Conservation (phyloP, 1,284 basidiomycete species). For the Schizophyllum amplum region DNA sequence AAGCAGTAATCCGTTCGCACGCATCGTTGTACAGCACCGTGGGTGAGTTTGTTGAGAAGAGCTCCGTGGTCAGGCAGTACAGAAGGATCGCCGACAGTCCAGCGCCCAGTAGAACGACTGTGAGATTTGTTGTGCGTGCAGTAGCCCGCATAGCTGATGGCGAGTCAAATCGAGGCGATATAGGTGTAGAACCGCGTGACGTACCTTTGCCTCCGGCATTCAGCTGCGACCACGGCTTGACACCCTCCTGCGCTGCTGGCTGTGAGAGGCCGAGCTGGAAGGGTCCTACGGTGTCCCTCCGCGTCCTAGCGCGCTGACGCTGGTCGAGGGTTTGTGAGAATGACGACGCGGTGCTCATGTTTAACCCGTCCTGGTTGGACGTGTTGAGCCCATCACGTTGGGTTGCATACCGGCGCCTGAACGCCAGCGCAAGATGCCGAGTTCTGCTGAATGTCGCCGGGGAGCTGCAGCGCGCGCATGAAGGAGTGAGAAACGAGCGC, state of each 20-base stretch:
- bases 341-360: too few species aligned
- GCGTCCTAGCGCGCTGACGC: too few species aligned
- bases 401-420: too few species aligned
- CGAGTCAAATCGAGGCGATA: slow-evolving; percentile 7
- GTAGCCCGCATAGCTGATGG: slow-evolving; percentile 70
- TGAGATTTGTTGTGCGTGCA: slow-evolving; percentile 72
- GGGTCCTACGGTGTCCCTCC: slow-evolving; percentile 56
- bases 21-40: slow-evolving; percentile 84
- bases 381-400: too few species aligned
- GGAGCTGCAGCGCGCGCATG: too few species aligned
- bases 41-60: slow-evolving; percentile 90
- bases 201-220: slow-evolving; percentile 76
- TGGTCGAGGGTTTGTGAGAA: too few species aligned
- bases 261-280: slow-evolving; percentile 73
- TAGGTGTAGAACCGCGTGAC: slow-evolving; percentile 18
- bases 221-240: slow-evolving; percentile 78
- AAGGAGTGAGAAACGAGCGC: too few species aligned
- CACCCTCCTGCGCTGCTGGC: slow-evolving; percentile 42
- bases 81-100: slow-evolving; percentile 73
- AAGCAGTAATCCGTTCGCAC: slow-evolving; percentile 76
- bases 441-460: too few species aligned
- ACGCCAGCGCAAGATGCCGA: too few species aligned
- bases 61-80: slow-evolving; percentile 82
- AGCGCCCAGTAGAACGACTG: slow-evolving; percentile 79
- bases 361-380: too few species aligned